Percentiles rank a stretch among this genome's conserved stretches.
Conservation (phyloP, 2,329 filamentous ascomycete genomes). For the Fusarium xyrophilum region DNA sequence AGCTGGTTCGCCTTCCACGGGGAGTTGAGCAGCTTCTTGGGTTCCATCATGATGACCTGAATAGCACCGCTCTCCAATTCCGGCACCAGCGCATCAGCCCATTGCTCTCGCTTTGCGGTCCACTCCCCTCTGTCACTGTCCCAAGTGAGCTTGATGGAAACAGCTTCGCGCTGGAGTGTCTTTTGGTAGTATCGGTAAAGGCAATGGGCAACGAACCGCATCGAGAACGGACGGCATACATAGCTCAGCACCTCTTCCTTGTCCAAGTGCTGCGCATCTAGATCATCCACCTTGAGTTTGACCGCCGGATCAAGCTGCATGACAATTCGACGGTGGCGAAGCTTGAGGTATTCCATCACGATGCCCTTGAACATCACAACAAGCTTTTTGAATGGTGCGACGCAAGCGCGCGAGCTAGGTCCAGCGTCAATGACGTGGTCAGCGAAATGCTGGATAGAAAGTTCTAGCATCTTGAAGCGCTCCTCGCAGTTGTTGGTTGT, state of each 20-base stretch:
- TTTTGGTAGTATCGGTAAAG: neutral
- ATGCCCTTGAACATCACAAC: fast-evolving
- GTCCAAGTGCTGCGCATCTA: neutral
- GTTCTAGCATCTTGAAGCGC: neutral
- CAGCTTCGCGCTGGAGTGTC: neutral
- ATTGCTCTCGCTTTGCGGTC: fast-evolving
- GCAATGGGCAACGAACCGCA: neutral
- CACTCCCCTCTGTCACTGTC: fast-evolving
- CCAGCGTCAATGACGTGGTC: no score
- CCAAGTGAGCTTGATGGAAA: neutral
- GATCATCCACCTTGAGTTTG: fast-evolving
- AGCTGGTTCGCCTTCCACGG: neutral
- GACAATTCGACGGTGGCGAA: neutral
- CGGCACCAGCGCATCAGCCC: neutral
- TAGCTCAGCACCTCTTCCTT: neutral
- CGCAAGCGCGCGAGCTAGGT: fast-evolving
- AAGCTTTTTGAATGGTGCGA: neutral
- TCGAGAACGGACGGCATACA: neutral
- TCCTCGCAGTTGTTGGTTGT: no score
- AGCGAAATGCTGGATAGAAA: neutral
- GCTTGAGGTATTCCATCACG: neutral
- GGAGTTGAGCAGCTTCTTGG: neutral
- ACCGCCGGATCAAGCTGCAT: neutral
- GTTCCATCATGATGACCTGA: neutral
- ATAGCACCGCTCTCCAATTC: neutral